Conservation (phyloP, 176 grass and related monocot species). For the Oryza meridionalis region DNA sequence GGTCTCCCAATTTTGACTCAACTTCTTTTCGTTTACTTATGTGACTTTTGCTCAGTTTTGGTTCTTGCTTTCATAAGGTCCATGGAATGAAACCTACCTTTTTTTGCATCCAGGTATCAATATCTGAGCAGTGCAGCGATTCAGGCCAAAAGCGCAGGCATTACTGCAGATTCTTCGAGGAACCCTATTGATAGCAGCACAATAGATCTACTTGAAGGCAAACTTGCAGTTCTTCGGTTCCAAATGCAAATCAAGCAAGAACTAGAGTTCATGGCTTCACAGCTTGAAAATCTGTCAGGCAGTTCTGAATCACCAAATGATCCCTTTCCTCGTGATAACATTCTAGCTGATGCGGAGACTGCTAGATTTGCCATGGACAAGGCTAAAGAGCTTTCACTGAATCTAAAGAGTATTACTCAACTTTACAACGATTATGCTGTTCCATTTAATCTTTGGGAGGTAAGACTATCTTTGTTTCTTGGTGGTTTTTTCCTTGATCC, state of each 20-base stretch:
- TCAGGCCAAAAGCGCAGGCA: conserved; percentile 84
- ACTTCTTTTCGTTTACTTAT: conserved; percentile 38
- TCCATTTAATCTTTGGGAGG: conserved; percentile 95
- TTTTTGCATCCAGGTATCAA: conserved; percentile 71
- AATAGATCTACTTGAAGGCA: conserved; percentile 93
- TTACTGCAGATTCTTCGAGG: conserved; percentile 51
- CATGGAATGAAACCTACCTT: conserved; percentile 37
- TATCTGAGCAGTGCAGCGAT: conserved; percentile 91
- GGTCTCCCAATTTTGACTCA: conserved; percentile 53
- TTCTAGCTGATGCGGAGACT: conserved; percentile 52
- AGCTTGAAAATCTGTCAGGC: conserved; percentile 39
- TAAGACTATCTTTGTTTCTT: conserved; percentile 54
- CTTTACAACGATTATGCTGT: conserved; percentile 93
- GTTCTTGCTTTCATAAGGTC: conserved; percentile 31
- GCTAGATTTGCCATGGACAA: conserved; percentile 70
- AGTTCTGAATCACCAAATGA: conserved; percentile 58
- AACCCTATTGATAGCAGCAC: conserved; percentile 79
- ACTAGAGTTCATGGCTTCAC: conserved; percentile 64
- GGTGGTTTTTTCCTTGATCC: conserved; percentile 1
- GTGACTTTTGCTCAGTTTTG: conserved; percentile 32
- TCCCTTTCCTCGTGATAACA: conserved; percentile 50
- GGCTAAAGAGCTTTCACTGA: conserved; percentile 79
- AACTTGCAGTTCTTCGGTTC: conserved; percentile 86
- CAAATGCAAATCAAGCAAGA: conserved; percentile 96
- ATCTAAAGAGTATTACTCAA: conserved; percentile 96